A percentile compares a stretch with the other conserved stretches of the same genome.
Evolutionary conservation across 345 rosid species (phyloP).

Genomic region (Mercurialis annua): DNA sequence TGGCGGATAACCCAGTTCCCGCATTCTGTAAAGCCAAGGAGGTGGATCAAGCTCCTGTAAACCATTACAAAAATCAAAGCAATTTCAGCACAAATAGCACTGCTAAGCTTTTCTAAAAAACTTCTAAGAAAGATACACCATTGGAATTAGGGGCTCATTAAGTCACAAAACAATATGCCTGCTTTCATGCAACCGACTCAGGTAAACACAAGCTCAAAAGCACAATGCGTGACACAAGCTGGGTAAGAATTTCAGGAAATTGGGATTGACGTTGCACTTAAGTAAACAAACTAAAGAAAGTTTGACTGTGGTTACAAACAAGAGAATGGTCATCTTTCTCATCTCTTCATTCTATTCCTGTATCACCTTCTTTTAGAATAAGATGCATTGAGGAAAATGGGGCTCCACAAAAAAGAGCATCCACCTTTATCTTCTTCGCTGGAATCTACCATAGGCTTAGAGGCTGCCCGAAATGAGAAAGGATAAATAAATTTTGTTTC

Average conservation of each 20-base stretch:
- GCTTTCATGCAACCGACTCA: background rate
- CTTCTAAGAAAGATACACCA: background rate
- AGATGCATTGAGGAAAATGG: background rate
- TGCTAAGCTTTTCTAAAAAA: background rate
- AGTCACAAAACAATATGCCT: background rate
- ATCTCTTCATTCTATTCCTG: too few species aligned
- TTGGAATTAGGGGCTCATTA: background rate
- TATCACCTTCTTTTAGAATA: background rate
- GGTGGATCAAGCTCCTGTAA: slow-evolving; percentile 96
- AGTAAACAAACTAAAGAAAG: background rate
- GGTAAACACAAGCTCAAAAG: background rate
- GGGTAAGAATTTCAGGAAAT: background rate
- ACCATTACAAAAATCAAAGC: slow-evolving; percentile 1
- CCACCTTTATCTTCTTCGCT: background rate
- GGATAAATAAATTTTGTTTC: background rate
- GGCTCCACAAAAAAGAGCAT: background rate
- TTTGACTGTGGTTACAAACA: background rate
- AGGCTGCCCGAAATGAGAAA: background rate
- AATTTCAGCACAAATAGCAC: background rate
- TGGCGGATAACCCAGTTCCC: slow-evolving; percentile 92
- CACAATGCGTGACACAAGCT: background rate
- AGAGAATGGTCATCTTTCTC: too few species aligned
- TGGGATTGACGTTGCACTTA: background rate
- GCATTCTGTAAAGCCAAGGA: slow-evolving; percentile 96
- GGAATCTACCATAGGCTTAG: background rate